These are phyloP conservation scores for Tolypocladium nubicola DNA, from an alignment of 2,329 filamentous ascomycete genomes.

Conservation along the genomic window DNA sequence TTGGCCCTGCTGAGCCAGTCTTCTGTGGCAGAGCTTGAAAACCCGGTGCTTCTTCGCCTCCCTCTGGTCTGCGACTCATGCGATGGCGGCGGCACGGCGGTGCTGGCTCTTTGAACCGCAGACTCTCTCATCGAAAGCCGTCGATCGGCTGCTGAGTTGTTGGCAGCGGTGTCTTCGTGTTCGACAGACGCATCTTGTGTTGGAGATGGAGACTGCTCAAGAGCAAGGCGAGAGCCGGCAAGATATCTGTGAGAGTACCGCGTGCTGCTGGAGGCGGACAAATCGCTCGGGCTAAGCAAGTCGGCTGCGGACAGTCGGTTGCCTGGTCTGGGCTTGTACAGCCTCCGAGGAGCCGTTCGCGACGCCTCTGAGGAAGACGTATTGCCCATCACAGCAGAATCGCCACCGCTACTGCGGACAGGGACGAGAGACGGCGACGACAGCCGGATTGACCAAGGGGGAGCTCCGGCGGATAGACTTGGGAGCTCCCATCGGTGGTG, in stretches of 20 bases:
- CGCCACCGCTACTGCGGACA: not conserved
- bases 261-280: slow-evolving; percentile 5
- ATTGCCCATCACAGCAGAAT: slow-evolving; percentile 34
- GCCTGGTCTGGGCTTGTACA: slow-evolving; percentile 38
- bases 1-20: slow-evolving; percentile 1
- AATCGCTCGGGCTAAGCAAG: slow-evolving; percentile 18
- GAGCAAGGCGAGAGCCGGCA: slow-evolving; percentile 12
- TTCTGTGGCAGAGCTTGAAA: not conserved
- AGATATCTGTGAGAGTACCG: slow-evolving; percentile 21
- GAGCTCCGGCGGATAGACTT: not conserved
- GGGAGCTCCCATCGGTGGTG: not conserved
- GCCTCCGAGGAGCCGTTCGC: slow-evolving; percentile 31
- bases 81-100: not conserved
- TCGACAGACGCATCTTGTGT: not conserved
- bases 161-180: not conserved
- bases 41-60: not conserved
- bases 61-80: not conserved
- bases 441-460: not conserved
- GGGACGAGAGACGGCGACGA: not conserved
- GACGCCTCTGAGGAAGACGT: slow-evolving; percentile 34
- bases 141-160: not conserved
- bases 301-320: slow-evolving; percentile 28
- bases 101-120: not conserved
- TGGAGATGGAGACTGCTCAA: not conserved
- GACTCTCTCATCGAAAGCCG: not conserved